A percentile compares a stretch with the other conserved stretches of the same genome.
These are phyloP conservation scores for Hyphopichia fennica DNA, from an alignment of 1,139 yeast species.

Conservation along the genomic window DNA sequence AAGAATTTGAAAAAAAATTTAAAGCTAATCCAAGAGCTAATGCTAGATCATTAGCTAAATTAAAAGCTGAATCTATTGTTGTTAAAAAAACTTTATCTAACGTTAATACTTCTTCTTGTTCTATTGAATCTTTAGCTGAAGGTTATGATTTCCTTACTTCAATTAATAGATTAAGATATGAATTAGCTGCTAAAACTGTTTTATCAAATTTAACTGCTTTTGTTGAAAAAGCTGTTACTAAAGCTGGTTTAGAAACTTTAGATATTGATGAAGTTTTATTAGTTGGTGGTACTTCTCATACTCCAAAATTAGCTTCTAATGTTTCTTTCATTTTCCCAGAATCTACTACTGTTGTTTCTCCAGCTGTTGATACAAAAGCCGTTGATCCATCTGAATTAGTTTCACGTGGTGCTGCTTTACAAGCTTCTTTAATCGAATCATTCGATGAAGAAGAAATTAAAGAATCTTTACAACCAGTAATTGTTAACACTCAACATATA, in stretches of 20 bases:
- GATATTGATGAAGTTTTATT: constrained; percentile 90
- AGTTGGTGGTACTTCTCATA: constrained; percentile 91
- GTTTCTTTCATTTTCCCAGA: constrained; percentile 79
- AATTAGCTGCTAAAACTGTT: constrained; percentile 79
- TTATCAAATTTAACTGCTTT: constrained; percentile 75
- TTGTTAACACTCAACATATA: constrained; percentile 87
- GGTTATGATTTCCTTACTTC: constrained; percentile 93
- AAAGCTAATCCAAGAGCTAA: constrained; percentile 78
- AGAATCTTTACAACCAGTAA: constrained; percentile 83
- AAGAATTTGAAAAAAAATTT: constrained; percentile 90
- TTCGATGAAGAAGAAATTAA: constrained; percentile 85
- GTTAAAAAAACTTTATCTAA: constrained; percentile 93
- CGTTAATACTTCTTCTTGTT: constrained; percentile 84
- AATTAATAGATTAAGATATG: constrained; percentile 92
- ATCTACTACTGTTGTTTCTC: constrained; percentile 72
- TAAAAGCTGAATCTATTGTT: constrained; percentile 77
- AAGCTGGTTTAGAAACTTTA: constrained; percentile 82
- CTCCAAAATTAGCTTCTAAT: constrained; percentile 85
- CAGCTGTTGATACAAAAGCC: constrained; percentile 74
- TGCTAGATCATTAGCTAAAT: constrained; percentile 85
- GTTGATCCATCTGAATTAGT: constrained; percentile 85
- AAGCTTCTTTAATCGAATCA: constrained; percentile 83
- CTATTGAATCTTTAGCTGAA: constrained; percentile 92
- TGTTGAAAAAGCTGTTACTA: constrained; percentile 69
- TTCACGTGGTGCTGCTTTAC: constrained; percentile 96